phyloP scores from a whole-genome alignment of 768 basidiomycete species.

The Lactarius indigo region DNA sequence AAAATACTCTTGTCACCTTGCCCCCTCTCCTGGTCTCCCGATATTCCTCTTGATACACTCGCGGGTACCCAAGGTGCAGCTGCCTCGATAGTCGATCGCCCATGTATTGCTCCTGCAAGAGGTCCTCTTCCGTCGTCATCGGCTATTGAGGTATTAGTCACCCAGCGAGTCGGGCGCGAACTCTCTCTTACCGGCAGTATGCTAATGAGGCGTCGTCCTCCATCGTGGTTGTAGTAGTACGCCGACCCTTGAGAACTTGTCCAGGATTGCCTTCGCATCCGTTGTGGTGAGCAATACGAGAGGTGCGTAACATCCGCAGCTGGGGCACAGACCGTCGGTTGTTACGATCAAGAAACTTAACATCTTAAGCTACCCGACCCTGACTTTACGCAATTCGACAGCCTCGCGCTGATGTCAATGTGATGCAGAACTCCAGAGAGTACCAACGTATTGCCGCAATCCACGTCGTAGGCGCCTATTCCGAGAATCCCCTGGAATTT shows the following conservation, averaged over 20 bases:
- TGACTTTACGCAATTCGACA: slow-evolving; percentile 7
- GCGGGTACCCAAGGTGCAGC: slow-evolving; percentile 19
- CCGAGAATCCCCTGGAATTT: neutral
- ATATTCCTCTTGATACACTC: neutral
- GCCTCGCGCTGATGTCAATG: slow-evolving; percentile 7
- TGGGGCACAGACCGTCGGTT: slow-evolving; percentile 1
- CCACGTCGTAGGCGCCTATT: slow-evolving; percentile 1
- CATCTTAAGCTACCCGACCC: slow-evolving; percentile 6
- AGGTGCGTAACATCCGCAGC: slow-evolving; percentile 1
- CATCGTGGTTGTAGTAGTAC: slow-evolving; percentile 3
- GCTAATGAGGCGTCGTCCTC: slow-evolving; percentile 9
- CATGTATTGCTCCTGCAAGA: slow-evolving; percentile 25
- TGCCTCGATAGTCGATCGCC: slow-evolving; percentile 21
- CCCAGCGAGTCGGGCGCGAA: neutral
- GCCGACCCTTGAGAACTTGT: neutral
- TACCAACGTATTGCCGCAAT: neutral
- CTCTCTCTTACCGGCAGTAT: slow-evolving; percentile 18
- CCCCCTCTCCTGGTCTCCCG: neutral
- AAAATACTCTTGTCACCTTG: slow-evolving; percentile 4
- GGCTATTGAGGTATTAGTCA: slow-evolving; percentile 19
- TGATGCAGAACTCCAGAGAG: neutral
- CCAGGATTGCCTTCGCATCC: slow-evolving; percentile 23
- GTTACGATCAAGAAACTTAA: neutral
- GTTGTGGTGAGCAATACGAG: neutral
- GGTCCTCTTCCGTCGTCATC: slow-evolving; percentile 26